Conservation (phyloP, 1,284 basidiomycete genomes). For the Fistulina hepatica region DNA sequence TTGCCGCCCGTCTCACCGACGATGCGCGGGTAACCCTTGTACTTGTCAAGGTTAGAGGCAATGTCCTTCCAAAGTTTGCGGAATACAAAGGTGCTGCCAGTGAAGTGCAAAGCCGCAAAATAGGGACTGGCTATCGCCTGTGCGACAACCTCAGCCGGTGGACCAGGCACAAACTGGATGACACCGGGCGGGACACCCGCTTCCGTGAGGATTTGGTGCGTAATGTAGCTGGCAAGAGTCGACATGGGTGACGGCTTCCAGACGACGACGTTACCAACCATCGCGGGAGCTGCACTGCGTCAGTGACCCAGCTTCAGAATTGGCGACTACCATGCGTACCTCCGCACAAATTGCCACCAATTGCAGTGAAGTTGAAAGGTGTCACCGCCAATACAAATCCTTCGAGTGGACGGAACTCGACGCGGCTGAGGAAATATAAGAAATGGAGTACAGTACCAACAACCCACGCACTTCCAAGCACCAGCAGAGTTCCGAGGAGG, state of each 20-base stretch:
- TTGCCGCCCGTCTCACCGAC: constrained; percentile 97
- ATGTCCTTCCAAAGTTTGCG: constrained; percentile 96
- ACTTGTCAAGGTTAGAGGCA: constrained; percentile 75
- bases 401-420: constrained; percentile 93
- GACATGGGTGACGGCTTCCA: constrained; percentile 98
- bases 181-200: constrained; percentile 92
- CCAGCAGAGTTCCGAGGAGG: constrained; percentile 81
- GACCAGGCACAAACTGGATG: constrained; percentile 93
- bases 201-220: constrained; percentile 87
- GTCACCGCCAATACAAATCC: constrained; percentile 97
- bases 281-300: constrained; percentile 57
- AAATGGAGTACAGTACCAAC: constrained; percentile 3
- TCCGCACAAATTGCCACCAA: constrained; percentile 84
- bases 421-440: constrained; percentile 46
- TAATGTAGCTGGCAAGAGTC: constrained; percentile 90
- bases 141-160: constrained; percentile 70
- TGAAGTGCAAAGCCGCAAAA: constrained; percentile 94
- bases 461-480: constrained; percentile 81
- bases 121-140: constrained; percentile 71
- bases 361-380: constrained; percentile 98
- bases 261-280: constrained; percentile 91
- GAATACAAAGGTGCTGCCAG: constrained; percentile 93
- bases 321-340: constrained; percentile 30
- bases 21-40: constrained; percentile 85
- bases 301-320: constrained; percentile 1